Conservation (phyloP, 768 basidiomycete genomes). For the Crepidotus variabilis region DNA sequence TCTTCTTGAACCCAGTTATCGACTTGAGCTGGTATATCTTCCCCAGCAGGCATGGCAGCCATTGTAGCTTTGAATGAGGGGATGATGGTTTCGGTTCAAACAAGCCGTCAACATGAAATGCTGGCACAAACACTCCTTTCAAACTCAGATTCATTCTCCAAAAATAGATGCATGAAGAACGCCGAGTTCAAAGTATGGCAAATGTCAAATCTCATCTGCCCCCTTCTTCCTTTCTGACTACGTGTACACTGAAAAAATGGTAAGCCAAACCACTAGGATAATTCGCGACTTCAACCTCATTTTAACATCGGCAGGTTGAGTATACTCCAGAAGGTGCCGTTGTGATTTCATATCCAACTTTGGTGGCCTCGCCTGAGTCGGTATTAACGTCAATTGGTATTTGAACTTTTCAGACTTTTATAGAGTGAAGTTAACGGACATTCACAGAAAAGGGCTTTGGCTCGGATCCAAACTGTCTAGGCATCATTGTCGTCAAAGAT, state of each 20-base stretch:
- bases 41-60: slow-evolving; percentile 28
- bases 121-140: slow-evolving; percentile 15
- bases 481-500: slow-evolving; percentile 80
- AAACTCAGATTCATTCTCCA: slow-evolving; percentile 14
- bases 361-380: slow-evolving; percentile 21
- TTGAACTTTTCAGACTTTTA: slow-evolving; percentile 3
- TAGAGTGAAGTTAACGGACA: slow-evolving; percentile 2
- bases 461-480: slow-evolving; percentile 68
- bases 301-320: slow-evolving; percentile 6
- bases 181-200: neutral
- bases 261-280: slow-evolving; percentile 7
- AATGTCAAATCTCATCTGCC: slow-evolving; percentile 1
- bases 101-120: slow-evolving; percentile 11
- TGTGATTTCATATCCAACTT: slow-evolving; percentile 23
- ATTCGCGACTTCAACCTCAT: too few relatives aligned
- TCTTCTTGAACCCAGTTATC: slow-evolving; percentile 54
- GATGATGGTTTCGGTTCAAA: slow-evolving; percentile 9
- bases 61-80: slow-evolving; percentile 16
- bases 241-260: slow-evolving; percentile 4
- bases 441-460: slow-evolving; percentile 76
- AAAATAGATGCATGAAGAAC: neutral
- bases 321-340: slow-evolving; percentile 26
- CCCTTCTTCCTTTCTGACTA: neutral
- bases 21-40: slow-evolving; percentile 29
- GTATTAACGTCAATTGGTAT: slow-evolving; percentile 54